Base-by-base conservation (phyloP, 1,284 basidiomycete species). In the Austroboletus olivaceoglutinosus region DNA sequence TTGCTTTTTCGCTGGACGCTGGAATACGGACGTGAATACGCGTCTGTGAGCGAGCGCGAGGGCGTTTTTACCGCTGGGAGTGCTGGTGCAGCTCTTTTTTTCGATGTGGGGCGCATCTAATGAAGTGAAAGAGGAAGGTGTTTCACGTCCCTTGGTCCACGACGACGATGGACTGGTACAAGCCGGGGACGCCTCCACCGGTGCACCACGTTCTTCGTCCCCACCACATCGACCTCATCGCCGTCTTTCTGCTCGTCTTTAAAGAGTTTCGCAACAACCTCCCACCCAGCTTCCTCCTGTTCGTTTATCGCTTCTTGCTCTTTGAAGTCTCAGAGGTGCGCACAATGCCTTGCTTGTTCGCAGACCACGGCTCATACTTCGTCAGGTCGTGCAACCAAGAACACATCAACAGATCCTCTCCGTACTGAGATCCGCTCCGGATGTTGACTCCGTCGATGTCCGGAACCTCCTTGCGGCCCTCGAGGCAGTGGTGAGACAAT, bases 141-240 rank as follows among this genome's bases (percentile, higher is more conserved):
- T 48, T 64, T 64, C 56, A 22, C 51, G 58, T 50, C 29, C 11
- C 15, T 38, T 31, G 16, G n/a, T 50, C 9, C 13, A 13, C 19
- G 15, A 40, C 34, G 18, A 48, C 18, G 27, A 70, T 69, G 68
- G 61, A 66, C 12, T 4, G 4, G 13, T 52, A 67, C 54, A 55
- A 42, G 47, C 62, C 58, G 4, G 63, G 63, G 7, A 69, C 69
- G 18, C 78, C 77, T 47, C 82, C 82, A 3, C 80, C 83, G 1
- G 76, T 77, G 7, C 76, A 80, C 47, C 82, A 86, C 66, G 73
- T 80, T 46, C 73, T 88, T 29, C 76, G 81, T 50, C 86, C 89
- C 3, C 89, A 91, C 60, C 89, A 91, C 63, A 71, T 91, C 40
- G 76, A 77, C 44, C 69, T 90, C 15, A 70, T 90, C 27, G 76